Percentiles rank a stretch among this genome's conserved stretches.
Conservation (phyloP, 345 rosid genomes). For the Carallia brachiata region DNA sequence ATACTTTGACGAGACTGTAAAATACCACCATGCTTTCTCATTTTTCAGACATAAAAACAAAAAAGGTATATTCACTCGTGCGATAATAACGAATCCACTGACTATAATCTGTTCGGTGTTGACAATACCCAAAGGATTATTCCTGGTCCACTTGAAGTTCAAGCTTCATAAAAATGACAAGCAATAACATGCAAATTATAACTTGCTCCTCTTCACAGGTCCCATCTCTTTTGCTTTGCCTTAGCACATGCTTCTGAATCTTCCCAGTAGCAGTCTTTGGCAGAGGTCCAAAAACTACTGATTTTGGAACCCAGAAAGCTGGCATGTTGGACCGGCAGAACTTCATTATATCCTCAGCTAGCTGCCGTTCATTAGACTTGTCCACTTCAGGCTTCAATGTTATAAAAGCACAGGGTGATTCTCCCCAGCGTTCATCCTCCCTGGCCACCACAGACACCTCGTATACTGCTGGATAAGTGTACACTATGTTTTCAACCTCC, state of each 20-base stretch:
- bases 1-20: no score
- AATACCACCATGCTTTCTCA: no score
- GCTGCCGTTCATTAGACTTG: constrained; percentile 30
- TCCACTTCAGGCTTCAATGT: constrained; percentile 58
- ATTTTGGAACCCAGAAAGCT: constrained; percentile 86
- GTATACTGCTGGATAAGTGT: constrained; percentile 66
- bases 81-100: no score
- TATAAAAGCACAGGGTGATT: constrained; percentile 89
- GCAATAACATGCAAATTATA: constrained; percentile 22
- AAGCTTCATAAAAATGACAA: no score
- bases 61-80: no score
- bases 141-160: no score
- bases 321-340: constrained; percentile 73
- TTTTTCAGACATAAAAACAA: no score
- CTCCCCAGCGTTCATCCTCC: constrained; percentile 90
- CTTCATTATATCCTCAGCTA: constrained; percentile 67
- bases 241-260: constrained; percentile 80
- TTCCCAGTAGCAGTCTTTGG: constrained; percentile 97
- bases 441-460: constrained; percentile 94
- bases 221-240: constrained; percentile 87
- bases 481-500: constrained; percentile 69
- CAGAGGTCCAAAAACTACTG: constrained; percentile 74
- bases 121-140: no score
- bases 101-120: no score
- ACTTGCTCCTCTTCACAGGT: constrained; percentile 58